Evolutionary conservation across 768 basidiomycete genomes (phyloP).

Genomic region (Boletales sp.): DNA sequence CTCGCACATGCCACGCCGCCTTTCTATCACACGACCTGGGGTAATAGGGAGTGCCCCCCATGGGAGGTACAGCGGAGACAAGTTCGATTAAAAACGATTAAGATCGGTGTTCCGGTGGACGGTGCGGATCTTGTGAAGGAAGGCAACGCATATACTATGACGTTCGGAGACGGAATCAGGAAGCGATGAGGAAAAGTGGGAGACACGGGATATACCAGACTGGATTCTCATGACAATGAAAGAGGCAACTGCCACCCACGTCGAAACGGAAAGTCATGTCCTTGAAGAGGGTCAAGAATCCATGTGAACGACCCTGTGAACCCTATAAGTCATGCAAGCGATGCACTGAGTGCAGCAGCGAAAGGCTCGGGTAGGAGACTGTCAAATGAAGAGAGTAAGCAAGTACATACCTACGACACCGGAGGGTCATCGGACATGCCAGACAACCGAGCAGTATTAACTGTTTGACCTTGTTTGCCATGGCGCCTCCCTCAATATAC

Average conservation of each 20-base stretch:
- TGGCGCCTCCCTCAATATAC: too few species aligned
- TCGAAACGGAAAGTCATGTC: conserved; percentile 11
- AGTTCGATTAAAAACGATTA: conserved; percentile 7
- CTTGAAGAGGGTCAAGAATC: conserved; percentile 1
- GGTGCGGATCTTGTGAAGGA: conserved; percentile 26
- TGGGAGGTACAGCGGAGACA: conserved; percentile 20
- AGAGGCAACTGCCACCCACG: conserved; percentile 5
- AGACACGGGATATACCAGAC: conserved; percentile 4
- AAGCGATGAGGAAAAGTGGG: conserved; percentile 11
- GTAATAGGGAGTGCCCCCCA: conserved; percentile 27
- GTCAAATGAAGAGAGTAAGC: too few species aligned
- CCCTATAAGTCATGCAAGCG: background rate
- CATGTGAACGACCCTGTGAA: conserved; percentile 13
- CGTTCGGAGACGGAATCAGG: conserved; percentile 8
- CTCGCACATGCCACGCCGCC: conserved; percentile 6
- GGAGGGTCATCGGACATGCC: too few species aligned
- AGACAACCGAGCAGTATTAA: too few species aligned
- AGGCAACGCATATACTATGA: conserved; percentile 17
- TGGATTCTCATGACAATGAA: conserved; percentile 16
- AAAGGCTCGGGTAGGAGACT: too few species aligned
- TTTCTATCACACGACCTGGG: conserved; percentile 27
- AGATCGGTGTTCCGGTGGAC: conserved; percentile 11
- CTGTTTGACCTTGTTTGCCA: too few species aligned
- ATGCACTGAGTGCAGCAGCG: too few species aligned
- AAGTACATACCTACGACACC: too few species aligned